Percentiles rank a stretch among this genome's conserved stretches.
Evolutionary conservation across 2,329 filamentous ascomycete species (phyloP).

Genomic region (Pseudogymnoascus sp.): DNA sequence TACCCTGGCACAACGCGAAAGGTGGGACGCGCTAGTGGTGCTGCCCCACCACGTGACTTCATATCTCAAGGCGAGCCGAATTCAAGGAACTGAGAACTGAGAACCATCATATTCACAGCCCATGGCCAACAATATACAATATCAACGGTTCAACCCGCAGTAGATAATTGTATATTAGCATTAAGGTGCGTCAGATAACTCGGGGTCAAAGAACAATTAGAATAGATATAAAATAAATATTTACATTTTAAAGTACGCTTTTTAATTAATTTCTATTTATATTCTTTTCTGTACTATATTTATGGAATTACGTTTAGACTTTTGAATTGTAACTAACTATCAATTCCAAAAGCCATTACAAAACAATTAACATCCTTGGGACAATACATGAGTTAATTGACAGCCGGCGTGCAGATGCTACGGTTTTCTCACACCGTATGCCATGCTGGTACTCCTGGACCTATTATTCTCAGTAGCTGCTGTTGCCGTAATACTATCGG

Average conservation of each 20-base stretch:
- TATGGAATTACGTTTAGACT: too few species aligned
- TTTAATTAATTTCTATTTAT: neutral
- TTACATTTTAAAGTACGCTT: neutral
- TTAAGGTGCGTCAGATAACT: neutral
- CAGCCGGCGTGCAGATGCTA: too few species aligned
- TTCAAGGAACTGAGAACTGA: neutral
- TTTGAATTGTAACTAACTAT: too few species aligned
- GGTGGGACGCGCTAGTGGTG: slow-evolving; percentile 5
- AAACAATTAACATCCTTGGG: too few species aligned
- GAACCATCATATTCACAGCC: neutral
- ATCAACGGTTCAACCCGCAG: neutral
- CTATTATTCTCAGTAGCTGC: too few species aligned
- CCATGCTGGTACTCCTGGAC: too few species aligned
- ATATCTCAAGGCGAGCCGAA: neutral
- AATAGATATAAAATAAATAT: neutral
- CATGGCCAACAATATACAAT: neutral
- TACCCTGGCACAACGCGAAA: slow-evolving; percentile 8
- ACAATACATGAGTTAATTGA: too few species aligned
- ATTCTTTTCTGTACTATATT: too few species aligned
- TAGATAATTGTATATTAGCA: neutral
- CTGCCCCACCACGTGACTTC: neutral
- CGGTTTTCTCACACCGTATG: too few species aligned
- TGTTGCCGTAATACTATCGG: too few species aligned
- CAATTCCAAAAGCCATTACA: too few species aligned
- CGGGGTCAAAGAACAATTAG: neutral